Evolutionary conservation across 2,329 filamentous ascomycete genomes (phyloP).

Genomic region (Penicillium sp.): DNA sequence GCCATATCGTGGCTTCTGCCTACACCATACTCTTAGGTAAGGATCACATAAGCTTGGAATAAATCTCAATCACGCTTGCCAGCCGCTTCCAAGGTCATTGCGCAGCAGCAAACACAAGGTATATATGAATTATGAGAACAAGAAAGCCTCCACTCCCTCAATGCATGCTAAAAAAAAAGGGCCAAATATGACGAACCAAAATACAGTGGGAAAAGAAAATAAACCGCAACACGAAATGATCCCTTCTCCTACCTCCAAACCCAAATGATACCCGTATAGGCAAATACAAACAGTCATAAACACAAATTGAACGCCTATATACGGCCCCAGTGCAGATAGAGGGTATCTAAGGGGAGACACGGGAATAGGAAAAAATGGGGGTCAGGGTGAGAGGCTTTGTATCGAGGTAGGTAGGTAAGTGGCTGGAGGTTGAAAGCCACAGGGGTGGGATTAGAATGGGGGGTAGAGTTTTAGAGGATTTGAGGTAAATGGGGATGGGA

Average conservation of each 20-base stretch:
- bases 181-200: constrained; percentile 5
- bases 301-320: constrained; percentile 15
- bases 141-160: constrained; percentile 16
- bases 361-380: neutral
- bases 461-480: neutral
- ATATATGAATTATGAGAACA: neutral
- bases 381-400: neutral
- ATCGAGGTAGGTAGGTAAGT: neutral
- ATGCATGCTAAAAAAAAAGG: constrained; percentile 13
- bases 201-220: constrained; percentile 1
- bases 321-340: constrained; percentile 19
- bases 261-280: constrained; percentile 1
- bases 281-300: constrained; percentile 3
- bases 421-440: constrained; percentile 6
- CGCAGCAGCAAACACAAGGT: neutral
- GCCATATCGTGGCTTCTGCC: too few relatives aligned
- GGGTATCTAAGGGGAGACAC: constrained; percentile 18
- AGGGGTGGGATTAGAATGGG: neutral
- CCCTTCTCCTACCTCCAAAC: neutral
- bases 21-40: too few relatives aligned
- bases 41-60: neutral
- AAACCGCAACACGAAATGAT: neutral
- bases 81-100: neutral
- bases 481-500: neutral
- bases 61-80: neutral